Evolutionary conservation across 2,329 filamentous ascomycete genomes (phyloP).

Genomic region (Cytospora chrysosperma): DNA sequence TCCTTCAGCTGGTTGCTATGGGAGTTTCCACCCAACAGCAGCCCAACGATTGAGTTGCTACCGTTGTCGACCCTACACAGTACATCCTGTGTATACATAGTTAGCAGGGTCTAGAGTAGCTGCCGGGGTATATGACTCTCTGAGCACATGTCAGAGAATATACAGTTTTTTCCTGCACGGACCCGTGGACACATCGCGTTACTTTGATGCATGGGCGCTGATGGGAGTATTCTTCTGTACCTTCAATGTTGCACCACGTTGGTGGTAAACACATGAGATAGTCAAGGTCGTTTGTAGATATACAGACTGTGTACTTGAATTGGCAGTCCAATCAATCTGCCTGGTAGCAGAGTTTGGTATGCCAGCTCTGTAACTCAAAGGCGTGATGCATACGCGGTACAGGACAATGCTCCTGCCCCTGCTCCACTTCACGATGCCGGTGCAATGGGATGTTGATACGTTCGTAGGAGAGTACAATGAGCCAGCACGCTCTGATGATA

Average conservation of each 20-base stretch:
- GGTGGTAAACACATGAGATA: neutral
- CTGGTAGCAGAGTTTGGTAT: neutral
- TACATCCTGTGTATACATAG: no score
- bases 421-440: no score
- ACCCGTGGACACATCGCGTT: neutral
- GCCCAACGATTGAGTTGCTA: neutral
- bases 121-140: neutral
- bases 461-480: no score
- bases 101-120: no score
- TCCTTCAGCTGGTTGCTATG: neutral
- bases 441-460: no score
- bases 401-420: neutral
- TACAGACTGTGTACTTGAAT: neutral
- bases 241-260: no score
- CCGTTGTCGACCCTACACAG: no score
- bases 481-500: no score
- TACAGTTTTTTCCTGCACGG: neutral
- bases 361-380: neutral
- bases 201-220: neutral
- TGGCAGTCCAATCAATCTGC: neutral
- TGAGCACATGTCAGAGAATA: neutral
- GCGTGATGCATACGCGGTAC: neutral
- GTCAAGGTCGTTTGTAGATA: no score
- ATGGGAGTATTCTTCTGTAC: neutral
- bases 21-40: neutral